Conservation (phyloP, 148 eudicot species). For the Polygonum maritimum region DNA sequence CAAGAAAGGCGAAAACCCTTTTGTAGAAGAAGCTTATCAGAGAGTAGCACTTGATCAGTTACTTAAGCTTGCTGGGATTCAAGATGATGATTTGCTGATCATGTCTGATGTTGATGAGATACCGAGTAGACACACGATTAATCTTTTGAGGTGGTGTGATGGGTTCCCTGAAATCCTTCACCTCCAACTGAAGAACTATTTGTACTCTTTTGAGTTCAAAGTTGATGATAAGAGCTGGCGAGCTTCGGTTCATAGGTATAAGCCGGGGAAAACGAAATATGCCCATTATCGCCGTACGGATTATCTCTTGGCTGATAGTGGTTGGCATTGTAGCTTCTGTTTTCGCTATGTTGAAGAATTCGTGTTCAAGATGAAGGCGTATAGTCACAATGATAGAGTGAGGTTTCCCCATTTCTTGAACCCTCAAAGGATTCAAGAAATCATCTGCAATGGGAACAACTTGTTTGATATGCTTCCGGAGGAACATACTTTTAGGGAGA, state of each 20-base stretch:
- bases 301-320: slow-evolving; percentile 39
- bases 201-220: slow-evolving; percentile 50
- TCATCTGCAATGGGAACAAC: slow-evolving; percentile 41
- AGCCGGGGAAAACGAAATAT: slow-evolving; percentile 35
- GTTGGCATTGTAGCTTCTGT: slow-evolving; percentile 71
- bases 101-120: slow-evolving; percentile 70
- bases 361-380: slow-evolving; percentile 60
- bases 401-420: slow-evolving; percentile 43
- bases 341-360: slow-evolving; percentile 44
- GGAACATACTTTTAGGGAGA: slow-evolving; percentile 49
- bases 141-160: slow-evolving; percentile 60
- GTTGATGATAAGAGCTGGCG: slow-evolving; percentile 39
- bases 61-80: slow-evolving; percentile 41
- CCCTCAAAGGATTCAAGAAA: slow-evolving; percentile 40
- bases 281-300: slow-evolving; percentile 48
- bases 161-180: slow-evolving; percentile 34
- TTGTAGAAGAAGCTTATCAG: slow-evolving; percentile 53
- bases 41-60: slow-evolving; percentile 43
- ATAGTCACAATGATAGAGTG: slow-evolving; percentile 46
- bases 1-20: slow-evolving; percentile 48
- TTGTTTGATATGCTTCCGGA: slow-evolving; percentile 50
- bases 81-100: slow-evolving; percentile 50
- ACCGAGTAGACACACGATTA: slow-evolving; percentile 44
- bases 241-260: slow-evolving; percentile 47
- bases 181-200: slow-evolving; percentile 34